Percentiles rank a stretch among this genome's conserved stretches.
Conservation (phyloP, 176 grass and related monocot species). For the Pontederia paniculata region DNA sequence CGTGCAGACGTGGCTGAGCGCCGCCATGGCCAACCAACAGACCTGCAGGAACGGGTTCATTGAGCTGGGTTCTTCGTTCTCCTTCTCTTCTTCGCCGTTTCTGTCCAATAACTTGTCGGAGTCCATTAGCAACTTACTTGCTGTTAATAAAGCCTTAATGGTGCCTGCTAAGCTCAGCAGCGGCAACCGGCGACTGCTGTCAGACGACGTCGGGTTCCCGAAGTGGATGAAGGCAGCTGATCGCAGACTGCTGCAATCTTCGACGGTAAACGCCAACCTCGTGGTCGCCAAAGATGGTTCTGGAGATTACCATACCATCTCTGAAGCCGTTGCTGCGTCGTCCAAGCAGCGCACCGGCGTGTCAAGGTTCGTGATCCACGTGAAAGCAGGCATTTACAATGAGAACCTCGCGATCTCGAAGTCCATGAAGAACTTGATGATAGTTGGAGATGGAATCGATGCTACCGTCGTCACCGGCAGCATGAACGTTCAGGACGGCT, state of each 20-base stretch:
- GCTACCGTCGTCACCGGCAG: constrained; percentile 10
- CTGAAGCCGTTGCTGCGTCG: neutral
- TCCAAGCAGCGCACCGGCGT: neutral
- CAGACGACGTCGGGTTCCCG: neutral
- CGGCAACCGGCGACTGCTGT: constrained; percentile 8
- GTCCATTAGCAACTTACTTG: constrained; percentile 16
- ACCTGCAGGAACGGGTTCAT: constrained; percentile 3
- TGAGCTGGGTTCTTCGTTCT: constrained; percentile 1
- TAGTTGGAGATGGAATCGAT: constrained; percentile 10
- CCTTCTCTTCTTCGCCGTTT: neutral
- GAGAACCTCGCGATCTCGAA: neutral
- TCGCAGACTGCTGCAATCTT: constrained; percentile 1
- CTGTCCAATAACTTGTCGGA: constrained; percentile 1
- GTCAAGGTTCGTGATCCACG: constrained; percentile 10
- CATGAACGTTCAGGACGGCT: constrained; percentile 7
- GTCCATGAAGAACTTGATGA: constrained; percentile 14
- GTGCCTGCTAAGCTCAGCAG: neutral
- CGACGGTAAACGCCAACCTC: neutral
- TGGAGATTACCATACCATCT: constrained; percentile 3
- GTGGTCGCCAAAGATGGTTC: constrained; percentile 18
- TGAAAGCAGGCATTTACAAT: constrained; percentile 3
- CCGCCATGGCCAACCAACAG: constrained; percentile 20
- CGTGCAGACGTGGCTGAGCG: constrained; percentile 19
- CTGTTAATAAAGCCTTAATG: constrained; percentile 4
- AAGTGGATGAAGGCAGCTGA: constrained; percentile 6